phyloP scores from a whole-genome alignment of 208 protist species.

The Herpetomonas samuelpessoai region DNA sequence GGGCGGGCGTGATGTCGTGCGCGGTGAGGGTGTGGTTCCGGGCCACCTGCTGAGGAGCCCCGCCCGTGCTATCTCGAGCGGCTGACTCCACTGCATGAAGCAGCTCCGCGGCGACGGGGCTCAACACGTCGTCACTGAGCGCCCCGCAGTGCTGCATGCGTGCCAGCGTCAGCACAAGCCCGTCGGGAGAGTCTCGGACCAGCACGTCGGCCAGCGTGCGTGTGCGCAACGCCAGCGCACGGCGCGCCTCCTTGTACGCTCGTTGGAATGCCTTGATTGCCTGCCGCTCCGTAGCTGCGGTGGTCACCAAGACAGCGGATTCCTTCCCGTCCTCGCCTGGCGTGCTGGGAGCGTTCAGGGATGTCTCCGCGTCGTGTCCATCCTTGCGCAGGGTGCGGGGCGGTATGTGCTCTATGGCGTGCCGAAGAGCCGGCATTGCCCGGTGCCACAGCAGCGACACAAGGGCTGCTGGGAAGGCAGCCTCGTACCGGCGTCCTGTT shows the following conservation, averaged over 20 bases:
- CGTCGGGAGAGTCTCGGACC: conserved; percentile 5
- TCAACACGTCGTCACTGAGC: conserved; percentile 71
- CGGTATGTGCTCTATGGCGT: conserved; percentile 16
- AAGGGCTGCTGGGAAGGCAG: conserved; percentile 45
- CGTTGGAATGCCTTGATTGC: conserved; percentile 2
- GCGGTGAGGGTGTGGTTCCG: conserved; percentile 33
- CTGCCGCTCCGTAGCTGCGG: too few species aligned
- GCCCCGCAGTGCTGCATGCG: conserved; percentile 58
- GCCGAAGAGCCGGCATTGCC: conserved; percentile 21
- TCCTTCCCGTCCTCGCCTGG: too few species aligned
- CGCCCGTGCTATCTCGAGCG: not conserved
- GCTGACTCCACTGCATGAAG: conserved; percentile 6
- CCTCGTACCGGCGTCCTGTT: conserved; percentile 43
- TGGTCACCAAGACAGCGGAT: too few species aligned
- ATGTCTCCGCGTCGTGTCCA: too few species aligned
- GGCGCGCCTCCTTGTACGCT: conserved; percentile 29
- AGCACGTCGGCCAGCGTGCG: conserved; percentile 28
- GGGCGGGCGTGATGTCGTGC: conserved; percentile 12
- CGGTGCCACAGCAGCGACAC: conserved; percentile 52
- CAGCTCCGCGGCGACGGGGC: conserved; percentile 37
- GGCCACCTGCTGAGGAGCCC: conserved; percentile 4
- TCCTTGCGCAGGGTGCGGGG: conserved; percentile 31
- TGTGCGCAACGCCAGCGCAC: conserved; percentile 53
- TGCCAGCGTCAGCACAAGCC: conserved; percentile 36
- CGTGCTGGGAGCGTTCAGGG: too few species aligned